Percentiles rank a stretch among this genome's conserved stretches.
phyloP scores from a whole-genome alignment of 2,329 filamentous ascomycete species.

The Cadophora sp. region DNA sequence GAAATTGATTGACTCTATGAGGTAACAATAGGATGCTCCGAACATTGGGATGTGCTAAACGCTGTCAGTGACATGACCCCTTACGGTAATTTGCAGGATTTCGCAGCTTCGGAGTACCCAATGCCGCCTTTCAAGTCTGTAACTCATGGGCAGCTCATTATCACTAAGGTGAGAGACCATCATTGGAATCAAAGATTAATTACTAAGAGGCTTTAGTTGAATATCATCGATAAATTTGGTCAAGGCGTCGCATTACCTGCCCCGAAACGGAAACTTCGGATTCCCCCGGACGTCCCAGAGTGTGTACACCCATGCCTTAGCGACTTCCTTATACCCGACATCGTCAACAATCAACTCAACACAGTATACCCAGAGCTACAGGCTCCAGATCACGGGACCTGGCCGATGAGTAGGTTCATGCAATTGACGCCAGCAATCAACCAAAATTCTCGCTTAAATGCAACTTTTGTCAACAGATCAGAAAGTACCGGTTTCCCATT shows the following conservation, averaged over 20 bases:
- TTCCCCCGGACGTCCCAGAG: not conserved
- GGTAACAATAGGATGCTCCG: not conserved
- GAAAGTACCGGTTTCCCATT: slow-evolving; percentile 31
- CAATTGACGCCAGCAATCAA: slow-evolving; percentile 52
- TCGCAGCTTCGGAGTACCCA: slow-evolving; percentile 26
- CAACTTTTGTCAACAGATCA: slow-evolving; percentile 41
- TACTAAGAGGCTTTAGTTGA: slow-evolving; percentile 43
- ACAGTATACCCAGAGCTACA: slow-evolving; percentile 39
- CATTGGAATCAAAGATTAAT: not conserved
- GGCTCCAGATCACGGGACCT: slow-evolving; percentile 17
- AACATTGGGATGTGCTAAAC: not conserved
- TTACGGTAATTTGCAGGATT: slow-evolving; percentile 43
- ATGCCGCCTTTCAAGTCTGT: slow-evolving; percentile 51
- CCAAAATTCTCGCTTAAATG: slow-evolving; percentile 47
- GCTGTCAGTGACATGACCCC: slow-evolving; percentile 45
- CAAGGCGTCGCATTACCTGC: slow-evolving; percentile 48
- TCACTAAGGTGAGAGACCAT: slow-evolving; percentile 42
- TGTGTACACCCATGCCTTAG: slow-evolving; percentile 43
- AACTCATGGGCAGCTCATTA: slow-evolving; percentile 55
- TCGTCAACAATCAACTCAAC: slow-evolving; percentile 23
- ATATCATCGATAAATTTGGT: slow-evolving; percentile 56
- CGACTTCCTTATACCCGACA: slow-evolving; percentile 45
- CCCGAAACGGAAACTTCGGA: slow-evolving; percentile 32
- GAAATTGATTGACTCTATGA: slow-evolving; percentile 38
- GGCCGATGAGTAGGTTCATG: slow-evolving; percentile 42